A percentile compares a stretch with the other conserved stretches of the same genome.
These are phyloP conservation scores for Zygosaccharomyces pseudobailii DNA, from an alignment of 1,139 yeast genomes.

Conservation along the genomic window DNA sequence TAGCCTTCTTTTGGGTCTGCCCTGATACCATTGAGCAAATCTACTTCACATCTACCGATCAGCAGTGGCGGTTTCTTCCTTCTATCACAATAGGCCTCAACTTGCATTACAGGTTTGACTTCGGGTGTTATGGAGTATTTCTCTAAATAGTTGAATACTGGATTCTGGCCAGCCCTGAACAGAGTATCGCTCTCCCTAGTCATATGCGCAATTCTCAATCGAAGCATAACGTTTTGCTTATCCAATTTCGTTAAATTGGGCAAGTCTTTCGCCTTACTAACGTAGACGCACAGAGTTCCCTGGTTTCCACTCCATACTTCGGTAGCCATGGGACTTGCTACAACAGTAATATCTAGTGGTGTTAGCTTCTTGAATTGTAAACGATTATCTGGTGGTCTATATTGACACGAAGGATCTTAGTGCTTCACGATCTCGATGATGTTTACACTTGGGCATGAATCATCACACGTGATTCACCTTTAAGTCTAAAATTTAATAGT, in stretches of 20 bases:
- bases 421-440: neutral
- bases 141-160: constrained; percentile 77
- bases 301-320: constrained; percentile 30
- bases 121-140: constrained; percentile 63
- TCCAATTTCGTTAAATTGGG: constrained; percentile 80
- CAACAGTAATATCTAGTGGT: neutral
- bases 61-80: constrained; percentile 82
- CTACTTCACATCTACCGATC: constrained; percentile 77
- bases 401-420: neutral
- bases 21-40: constrained; percentile 65
- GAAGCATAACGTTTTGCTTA: constrained; percentile 84
- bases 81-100: constrained; percentile 75
- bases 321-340: constrained; percentile 14
- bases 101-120: constrained; percentile 55
- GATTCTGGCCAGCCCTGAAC: constrained; percentile 86
- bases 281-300: constrained; percentile 41
- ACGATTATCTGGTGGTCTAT: neutral
- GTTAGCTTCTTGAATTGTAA: no score
- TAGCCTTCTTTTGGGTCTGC: constrained; percentile 67
- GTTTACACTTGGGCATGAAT: neutral
- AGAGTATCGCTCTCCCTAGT: constrained; percentile 72
- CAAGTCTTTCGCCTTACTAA: constrained; percentile 58
- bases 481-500: neutral
- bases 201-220: constrained; percentile 72
- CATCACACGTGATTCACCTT: neutral